A percentile compares a stretch with the other conserved stretches of the same genome.
Conservation (phyloP, 495 filamentous ascomycete species). For the Penicillium fimorum region DNA sequence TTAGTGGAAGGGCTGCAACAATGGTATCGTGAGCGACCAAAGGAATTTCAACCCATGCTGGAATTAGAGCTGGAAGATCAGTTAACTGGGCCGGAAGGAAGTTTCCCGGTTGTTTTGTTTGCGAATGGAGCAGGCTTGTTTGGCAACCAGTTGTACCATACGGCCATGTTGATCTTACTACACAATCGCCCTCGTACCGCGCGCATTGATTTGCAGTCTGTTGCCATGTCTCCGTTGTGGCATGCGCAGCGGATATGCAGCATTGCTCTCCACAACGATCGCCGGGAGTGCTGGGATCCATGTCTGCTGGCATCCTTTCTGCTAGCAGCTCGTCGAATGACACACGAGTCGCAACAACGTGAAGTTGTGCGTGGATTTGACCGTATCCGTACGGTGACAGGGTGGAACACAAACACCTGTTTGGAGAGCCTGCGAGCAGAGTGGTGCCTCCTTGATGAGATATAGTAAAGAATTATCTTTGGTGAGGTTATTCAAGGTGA, state of each 20-base stretch:
- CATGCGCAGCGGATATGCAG: constrained; percentile 39
- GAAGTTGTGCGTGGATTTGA: constrained; percentile 31
- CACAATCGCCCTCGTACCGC: constrained; percentile 37
- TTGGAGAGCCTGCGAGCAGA: constrained; percentile 22
- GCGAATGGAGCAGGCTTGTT: constrained; percentile 40
- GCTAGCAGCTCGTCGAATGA: constrained; percentile 37
- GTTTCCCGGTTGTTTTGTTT: constrained; percentile 42
- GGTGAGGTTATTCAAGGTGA: neutral
- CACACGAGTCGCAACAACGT: constrained; percentile 35
- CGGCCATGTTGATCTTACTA: constrained; percentile 41
- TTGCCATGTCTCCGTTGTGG: constrained; percentile 35
- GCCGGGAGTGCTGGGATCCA: constrained; percentile 37
- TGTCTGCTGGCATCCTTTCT: constrained; percentile 37
- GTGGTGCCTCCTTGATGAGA: constrained; percentile 31
- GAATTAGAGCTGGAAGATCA: constrained; percentile 24
- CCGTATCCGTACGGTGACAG: constrained; percentile 31
- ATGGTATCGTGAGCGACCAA: constrained; percentile 37
- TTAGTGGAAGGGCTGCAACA: constrained; percentile 29
- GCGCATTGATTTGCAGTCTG: constrained; percentile 19
- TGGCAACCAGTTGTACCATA: constrained; percentile 45
- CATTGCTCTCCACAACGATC: constrained; percentile 40
- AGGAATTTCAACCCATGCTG: constrained; percentile 36
- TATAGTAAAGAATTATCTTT: neutral
- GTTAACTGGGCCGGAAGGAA: constrained; percentile 15
- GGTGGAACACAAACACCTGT: constrained; percentile 30